phyloP scores from a whole-genome alignment of 345 rosid genomes.

The Noccaea caerulescens region DNA sequence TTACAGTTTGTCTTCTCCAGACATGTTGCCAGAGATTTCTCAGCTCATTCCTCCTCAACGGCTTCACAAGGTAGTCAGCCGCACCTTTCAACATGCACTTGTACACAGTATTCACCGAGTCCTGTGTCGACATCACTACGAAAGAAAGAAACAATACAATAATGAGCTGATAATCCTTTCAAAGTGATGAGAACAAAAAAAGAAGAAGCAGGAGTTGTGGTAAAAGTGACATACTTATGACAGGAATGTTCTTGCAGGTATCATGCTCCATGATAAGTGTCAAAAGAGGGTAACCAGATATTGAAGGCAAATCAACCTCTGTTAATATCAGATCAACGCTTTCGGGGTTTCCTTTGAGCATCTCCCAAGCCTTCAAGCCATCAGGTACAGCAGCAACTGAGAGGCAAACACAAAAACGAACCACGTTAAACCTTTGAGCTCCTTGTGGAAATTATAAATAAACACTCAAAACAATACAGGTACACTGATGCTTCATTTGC shows the following conservation, averaged over 20 bases:
- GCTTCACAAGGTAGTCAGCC: slow-evolving; percentile 93
- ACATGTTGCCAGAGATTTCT: slow-evolving; percentile 98
- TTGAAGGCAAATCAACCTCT: slow-evolving; percentile 87
- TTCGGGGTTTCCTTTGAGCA: slow-evolving; percentile 65
- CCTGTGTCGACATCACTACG: slow-evolving; percentile 96
- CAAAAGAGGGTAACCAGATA: slow-evolving; percentile 88
- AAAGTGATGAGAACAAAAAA: neutral
- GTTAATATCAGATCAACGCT: slow-evolving; percentile 79
- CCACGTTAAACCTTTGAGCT: slow-evolving; percentile 19
- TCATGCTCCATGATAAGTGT: slow-evolving; percentile 90
- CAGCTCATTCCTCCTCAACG: slow-evolving; percentile 88
- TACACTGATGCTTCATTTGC: neutral
- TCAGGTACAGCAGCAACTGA: slow-evolving; percentile 83
- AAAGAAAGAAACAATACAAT: slow-evolving; percentile 14
- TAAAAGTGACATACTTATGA: slow-evolving; percentile 66
- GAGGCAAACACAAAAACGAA: neutral
- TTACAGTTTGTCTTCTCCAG: slow-evolving; percentile 93
- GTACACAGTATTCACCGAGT: slow-evolving; percentile 81
- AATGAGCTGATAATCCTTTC: neutral
- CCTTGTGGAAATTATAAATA: neutral
- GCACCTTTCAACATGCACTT: slow-evolving; percentile 96
- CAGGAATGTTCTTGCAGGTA: slow-evolving; percentile 87
- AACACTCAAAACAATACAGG: neutral
- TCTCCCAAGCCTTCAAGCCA: slow-evolving; percentile 98
- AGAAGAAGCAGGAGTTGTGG: neutral